Base-by-base conservation (phyloP, 2,329 filamentous ascomycete genomes). In the Colletotrichum cereale region DNA sequence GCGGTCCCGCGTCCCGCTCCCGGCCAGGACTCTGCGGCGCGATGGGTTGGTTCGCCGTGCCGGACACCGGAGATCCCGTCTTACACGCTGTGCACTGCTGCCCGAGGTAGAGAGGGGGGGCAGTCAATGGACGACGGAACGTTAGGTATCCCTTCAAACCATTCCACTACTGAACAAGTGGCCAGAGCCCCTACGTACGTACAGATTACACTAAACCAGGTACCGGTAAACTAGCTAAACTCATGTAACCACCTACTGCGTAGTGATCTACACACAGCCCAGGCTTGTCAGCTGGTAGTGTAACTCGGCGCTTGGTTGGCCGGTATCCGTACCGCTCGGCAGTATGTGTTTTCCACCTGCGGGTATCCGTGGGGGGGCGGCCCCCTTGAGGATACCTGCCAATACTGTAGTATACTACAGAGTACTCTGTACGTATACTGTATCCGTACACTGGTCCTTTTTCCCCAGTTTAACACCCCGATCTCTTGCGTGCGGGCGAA, bases 21-120 rank as follows among this genome's bases (percentile, higher is more conserved):
- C 57, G 57, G 34, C 40, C 42, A 29, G n/a, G 38, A 31, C 40
- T n/a, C 18, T 40, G 47, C 60, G 57, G 47, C 60, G 57, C 63
- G 57, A 67, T 67, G 68, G 64, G 63, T 68, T 68, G 58, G 60
- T 63, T 69, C n/a, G 42, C 18, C 0, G 5, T 18, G 64, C 68
- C 52, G 68, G 34, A 42, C 52, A 38, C 68, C 65, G 53, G 52
- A 26, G n/a, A 18, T 55, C 66, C 21, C 36, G 29, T 47, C 40
- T 40, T 7, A 26, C 38, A 55, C 60, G 48, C n/a, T 40, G 26
- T 62, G 18, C 16, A n/a, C n/a, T 44, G 38, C n/a, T 44, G 38
- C 16, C 38, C 47, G 12, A 18, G 42, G 24, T 48, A 26, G 16
- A 34, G 29, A 29, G 60, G 12, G 48, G 16, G 16, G 42, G 6